Base-by-base conservation (phyloP, 768 basidiomycete genomes). In the Collybia mongolica region DNA sequence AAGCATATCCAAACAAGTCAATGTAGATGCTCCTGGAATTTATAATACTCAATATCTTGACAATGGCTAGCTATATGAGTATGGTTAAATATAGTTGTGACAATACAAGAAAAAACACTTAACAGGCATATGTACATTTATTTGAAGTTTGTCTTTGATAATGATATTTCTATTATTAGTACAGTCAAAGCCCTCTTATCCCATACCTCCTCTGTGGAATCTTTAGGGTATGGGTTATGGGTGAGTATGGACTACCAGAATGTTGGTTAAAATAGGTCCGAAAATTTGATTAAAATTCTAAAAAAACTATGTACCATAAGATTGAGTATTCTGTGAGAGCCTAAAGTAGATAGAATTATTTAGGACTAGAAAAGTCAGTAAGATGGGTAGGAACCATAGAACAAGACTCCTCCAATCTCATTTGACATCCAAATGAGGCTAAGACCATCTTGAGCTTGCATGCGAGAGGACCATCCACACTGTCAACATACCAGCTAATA, bases 371-470 rank as follows among this genome's bases (percentile, higher is more conserved):
- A 40, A 41, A 53, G 23, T 49, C 38, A 23, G 52, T 39, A 18
- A 54, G 35, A 44, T 9, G 14, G 39, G 53, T 54, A 39, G 18
- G 8, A 24, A 15, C 20, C 40, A 54, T 49, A 37, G 37, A 40
- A 17, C 26, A 23, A 38, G 42, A 24, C 48, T 49, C 48, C 20
- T 49, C 44, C 19, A 53, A 37, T n/a, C 47, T 14, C 39, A 44
- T 48, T 36, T 53, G 48, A 36, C 39, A n/a, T 7, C 42, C 24
- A 44, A 54, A 54, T 43, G 52, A 49, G 29, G 48, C 41, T 29
- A 49, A 40, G 14, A 49, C 39, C 22, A 36, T 46, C 42, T 54
- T 48, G 11, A 54, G 38, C 40, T 54, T 54, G 17, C 40, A 36
- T 40, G 52, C 39, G 32, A 54, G 20, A 19, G 52, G 48, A 45